Conservation (phyloP, 2,329 filamentous ascomycete genomes). For the Aspergillus ustus region DNA sequence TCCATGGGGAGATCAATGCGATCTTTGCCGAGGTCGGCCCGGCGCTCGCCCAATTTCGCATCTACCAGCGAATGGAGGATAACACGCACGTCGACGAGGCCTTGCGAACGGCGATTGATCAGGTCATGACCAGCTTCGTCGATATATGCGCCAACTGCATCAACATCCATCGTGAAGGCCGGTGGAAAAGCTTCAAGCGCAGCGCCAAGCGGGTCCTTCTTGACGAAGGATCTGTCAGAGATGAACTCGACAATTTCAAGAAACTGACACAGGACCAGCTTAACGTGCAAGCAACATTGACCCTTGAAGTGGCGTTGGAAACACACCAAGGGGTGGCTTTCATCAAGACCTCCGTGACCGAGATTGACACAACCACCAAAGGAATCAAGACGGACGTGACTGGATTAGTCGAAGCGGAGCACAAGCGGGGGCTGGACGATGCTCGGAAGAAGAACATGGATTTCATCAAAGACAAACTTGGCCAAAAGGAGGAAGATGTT, state of each 20-base stretch:
- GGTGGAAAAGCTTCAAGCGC: conserved; percentile 12
- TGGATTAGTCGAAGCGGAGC: conserved; percentile 10
- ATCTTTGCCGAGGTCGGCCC: conserved; percentile 14
- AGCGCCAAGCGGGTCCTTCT: conserved; percentile 8
- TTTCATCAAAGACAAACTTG: conserved; percentile 4
- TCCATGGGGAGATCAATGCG: conserved; percentile 13
- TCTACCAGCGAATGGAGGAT: conserved; percentile 16
- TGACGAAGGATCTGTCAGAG: conserved; percentile 8
- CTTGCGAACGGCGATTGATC: conserved; percentile 1
- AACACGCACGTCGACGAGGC: conserved; percentile 7
- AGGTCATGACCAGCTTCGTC: conserved; percentile 15
- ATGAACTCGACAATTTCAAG: conserved; percentile 10
- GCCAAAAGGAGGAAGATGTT: conserved; percentile 1
- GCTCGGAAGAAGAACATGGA: neutral
- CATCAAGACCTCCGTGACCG: conserved; percentile 1
- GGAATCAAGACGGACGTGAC: conserved; percentile 11
- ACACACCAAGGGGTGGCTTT: conserved; percentile 4
- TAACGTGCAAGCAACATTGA: conserved; percentile 16
- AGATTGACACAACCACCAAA: conserved; percentile 3
- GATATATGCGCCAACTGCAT: conserved; percentile 13
- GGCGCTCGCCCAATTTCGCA: conserved; percentile 13
- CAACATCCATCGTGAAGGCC: conserved; percentile 12
- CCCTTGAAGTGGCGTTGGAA: conserved; percentile 16
- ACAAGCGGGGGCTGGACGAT: conserved; percentile 5
- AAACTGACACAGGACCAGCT: conserved; percentile 14